Conservation (phyloP, 1,139 yeast genomes). For the Wickerhamomyces sp. region DNA sequence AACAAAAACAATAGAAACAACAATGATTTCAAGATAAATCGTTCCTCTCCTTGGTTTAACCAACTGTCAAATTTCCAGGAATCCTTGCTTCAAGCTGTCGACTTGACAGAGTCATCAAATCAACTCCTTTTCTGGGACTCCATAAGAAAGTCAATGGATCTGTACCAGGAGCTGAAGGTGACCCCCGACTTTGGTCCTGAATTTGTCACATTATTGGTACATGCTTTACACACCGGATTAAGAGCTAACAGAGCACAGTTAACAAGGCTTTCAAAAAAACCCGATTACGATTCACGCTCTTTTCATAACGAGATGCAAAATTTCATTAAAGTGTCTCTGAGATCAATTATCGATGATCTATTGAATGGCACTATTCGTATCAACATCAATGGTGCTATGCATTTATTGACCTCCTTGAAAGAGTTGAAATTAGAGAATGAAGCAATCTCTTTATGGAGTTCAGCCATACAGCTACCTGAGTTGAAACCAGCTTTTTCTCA, state of each 20-base stretch:
- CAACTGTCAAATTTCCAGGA: conserved; percentile 44
- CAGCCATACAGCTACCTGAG: conserved; percentile 31
- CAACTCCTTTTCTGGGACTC: conserved; percentile 36
- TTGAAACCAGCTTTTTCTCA: conserved; percentile 30
- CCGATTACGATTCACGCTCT: conserved; percentile 50
- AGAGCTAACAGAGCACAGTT: conserved; percentile 46
- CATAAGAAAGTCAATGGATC: conserved; percentile 40
- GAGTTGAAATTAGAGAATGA: conserved; percentile 48
- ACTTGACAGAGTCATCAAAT: conserved; percentile 14
- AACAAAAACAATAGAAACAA: conserved; percentile 27
- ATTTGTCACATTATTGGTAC: conserved; percentile 41
- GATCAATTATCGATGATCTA: conserved; percentile 47
- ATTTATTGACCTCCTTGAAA: conserved; percentile 52
- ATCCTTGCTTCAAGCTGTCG: conserved; percentile 32
- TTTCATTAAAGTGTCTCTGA: conserved; percentile 40
- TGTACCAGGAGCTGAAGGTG: conserved; percentile 39
- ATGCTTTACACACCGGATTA: conserved; percentile 44
- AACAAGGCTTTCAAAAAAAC: conserved; percentile 45
- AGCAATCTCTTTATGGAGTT: conserved; percentile 51
- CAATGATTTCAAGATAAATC: conserved; percentile 22
- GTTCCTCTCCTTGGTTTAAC: conserved; percentile 37
- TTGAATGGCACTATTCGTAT: conserved; percentile 37
- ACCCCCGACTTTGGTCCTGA: conserved; percentile 41
- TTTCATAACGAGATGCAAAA: conserved; percentile 45
- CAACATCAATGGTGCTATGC: conserved; percentile 52